Evolutionary conservation across 495 filamentous ascomycete genomes (phyloP).

Genomic region (Bacidia rubella): DNA sequence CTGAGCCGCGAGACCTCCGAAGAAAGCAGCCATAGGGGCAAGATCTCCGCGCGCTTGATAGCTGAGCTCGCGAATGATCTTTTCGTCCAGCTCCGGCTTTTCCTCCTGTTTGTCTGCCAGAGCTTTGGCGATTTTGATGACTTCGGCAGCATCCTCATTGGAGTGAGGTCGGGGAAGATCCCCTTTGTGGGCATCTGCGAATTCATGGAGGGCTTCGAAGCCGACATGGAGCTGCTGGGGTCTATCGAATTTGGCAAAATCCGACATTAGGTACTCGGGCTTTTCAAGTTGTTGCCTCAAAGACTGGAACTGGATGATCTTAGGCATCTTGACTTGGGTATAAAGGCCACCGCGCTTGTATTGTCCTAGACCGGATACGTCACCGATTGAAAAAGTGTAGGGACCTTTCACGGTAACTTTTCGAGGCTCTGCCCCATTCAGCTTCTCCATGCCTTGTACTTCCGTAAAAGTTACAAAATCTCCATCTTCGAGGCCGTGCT

Average conservation of each 20-base stretch:
- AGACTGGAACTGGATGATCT: constrained; percentile 77
- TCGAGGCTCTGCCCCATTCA: constrained; percentile 70
- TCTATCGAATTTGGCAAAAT: constrained; percentile 94
- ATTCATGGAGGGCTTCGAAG: constrained; percentile 83
- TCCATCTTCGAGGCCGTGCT: constrained; percentile 91
- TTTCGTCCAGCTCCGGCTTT: constrained; percentile 78
- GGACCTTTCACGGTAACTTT: constrained; percentile 91
- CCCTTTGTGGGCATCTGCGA: constrained; percentile 50
- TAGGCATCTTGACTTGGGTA: constrained; percentile 95
- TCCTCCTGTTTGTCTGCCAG: constrained; percentile 51
- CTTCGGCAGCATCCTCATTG: constrained; percentile 65
- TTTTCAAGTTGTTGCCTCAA: constrained; percentile 63
- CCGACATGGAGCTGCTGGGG: constrained; percentile 84
- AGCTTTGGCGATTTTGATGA: constrained; percentile 56
- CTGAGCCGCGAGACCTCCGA: constrained; percentile 88
- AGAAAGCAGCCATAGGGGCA: constrained; percentile 84
- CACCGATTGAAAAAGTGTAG: constrained; percentile 93
- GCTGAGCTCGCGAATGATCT: constrained; percentile 82
- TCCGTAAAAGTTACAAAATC: constrained; percentile 93
- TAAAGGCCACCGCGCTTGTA: constrained; percentile 83
- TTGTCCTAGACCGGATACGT: constrained; percentile 71
- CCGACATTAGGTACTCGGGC: constrained; percentile 80
- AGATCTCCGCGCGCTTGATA: constrained; percentile 93
- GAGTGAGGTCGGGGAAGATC: constrained; percentile 72
- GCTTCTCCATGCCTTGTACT: constrained; percentile 78